These are phyloP conservation scores for Ascoidea tarda DNA, from an alignment of 805 yeast genomes.

Conservation along the genomic window DNA sequence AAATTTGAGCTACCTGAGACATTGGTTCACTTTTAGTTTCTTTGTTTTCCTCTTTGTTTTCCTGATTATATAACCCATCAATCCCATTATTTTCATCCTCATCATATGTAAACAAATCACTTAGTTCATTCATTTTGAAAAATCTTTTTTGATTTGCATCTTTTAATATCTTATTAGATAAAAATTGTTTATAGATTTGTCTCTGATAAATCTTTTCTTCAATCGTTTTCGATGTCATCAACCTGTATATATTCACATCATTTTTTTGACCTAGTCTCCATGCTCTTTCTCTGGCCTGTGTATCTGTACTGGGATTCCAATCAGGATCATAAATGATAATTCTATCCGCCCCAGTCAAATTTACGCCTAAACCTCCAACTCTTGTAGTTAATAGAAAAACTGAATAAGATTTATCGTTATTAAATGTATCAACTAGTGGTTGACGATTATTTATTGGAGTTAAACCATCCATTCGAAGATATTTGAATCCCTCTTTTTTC, in stretches of 20 bases:
- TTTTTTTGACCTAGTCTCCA: slow-evolving; percentile 94
- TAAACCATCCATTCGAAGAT: slow-evolving; percentile 87
- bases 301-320: slow-evolving; percentile 97
- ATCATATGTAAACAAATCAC: slow-evolving; percentile 78
- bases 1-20: slow-evolving; percentile 41
- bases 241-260: slow-evolving; percentile 79
- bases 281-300: slow-evolving; percentile 93
- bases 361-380: slow-evolving; percentile 94
- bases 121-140: slow-evolving; percentile 83
- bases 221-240: slow-evolving; percentile 90
- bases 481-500: slow-evolving; percentile 23
- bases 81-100: slow-evolving; percentile 45
- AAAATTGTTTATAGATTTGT: slow-evolving; percentile 88
- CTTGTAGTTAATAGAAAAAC: slow-evolving; percentile 81
- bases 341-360: slow-evolving; percentile 87
- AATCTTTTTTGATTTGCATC: slow-evolving; percentile 93
- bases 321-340: slow-evolving; percentile 94
- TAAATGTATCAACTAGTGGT: slow-evolving; percentile 66
- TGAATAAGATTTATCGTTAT: slow-evolving; percentile 37
- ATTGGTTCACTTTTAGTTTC: slow-evolving; percentile 49
- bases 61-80: slow-evolving; percentile 27
- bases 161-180: slow-evolving; percentile 84
- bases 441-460: slow-evolving; percentile 74
- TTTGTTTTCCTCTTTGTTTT: slow-evolving; percentile 16
- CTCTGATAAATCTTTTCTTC: slow-evolving; percentile 96